phyloP scores from a whole-genome alignment of 306 rosid species.

The Medicago lupulina region DNA sequence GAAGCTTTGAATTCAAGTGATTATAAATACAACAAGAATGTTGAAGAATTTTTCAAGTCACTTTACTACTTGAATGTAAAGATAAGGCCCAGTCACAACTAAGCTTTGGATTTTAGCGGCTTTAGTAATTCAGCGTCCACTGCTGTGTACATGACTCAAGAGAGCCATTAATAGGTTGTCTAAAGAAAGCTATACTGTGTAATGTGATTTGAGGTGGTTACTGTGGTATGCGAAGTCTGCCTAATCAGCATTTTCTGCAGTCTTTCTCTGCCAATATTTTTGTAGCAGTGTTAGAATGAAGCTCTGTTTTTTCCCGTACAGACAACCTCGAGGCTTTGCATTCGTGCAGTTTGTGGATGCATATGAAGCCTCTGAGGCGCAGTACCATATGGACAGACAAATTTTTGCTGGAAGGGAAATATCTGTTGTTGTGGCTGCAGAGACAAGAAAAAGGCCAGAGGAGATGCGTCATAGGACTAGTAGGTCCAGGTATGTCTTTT shows the following conservation, averaged over 20 bases:
- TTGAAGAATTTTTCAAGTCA: conserved; percentile 87
- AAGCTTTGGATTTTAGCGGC: conserved; percentile 68
- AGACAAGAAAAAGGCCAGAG: conserved; percentile 96
- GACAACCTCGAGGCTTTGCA: conserved; percentile 99
- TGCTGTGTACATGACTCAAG: conserved; percentile 45
- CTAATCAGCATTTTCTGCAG: conserved; percentile 46
- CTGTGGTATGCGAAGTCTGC: conserved; percentile 49
- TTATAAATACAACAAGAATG: conserved; percentile 64
- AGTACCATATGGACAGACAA: conserved; percentile 94
- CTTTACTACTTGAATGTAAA: conserved; percentile 80
- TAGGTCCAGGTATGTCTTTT: conserved; percentile 61
- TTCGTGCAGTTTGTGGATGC: conserved; percentile 96
- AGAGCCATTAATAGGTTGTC: conserved; percentile 52
- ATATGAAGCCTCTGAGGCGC: conserved; percentile 95
- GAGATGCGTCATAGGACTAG: conserved; percentile 88
- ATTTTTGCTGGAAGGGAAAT: conserved; percentile 98
- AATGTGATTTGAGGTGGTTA: conserved; percentile 53
- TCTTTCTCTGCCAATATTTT: conserved; percentile 40
- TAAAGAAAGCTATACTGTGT: conserved; percentile 59
- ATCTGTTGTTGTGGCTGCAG: conserved; percentile 90
- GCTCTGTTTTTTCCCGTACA: conserved; percentile 53
- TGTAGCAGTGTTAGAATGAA: conserved; percentile 46
- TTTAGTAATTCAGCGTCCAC: conserved; percentile 64
- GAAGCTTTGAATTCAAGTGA: conserved; percentile 81
- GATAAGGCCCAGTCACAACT: conserved; percentile 62